phyloP scores from a whole-genome alignment of 1,284 basidiomycete species.

The Ceratobasidium sp. region DNA sequence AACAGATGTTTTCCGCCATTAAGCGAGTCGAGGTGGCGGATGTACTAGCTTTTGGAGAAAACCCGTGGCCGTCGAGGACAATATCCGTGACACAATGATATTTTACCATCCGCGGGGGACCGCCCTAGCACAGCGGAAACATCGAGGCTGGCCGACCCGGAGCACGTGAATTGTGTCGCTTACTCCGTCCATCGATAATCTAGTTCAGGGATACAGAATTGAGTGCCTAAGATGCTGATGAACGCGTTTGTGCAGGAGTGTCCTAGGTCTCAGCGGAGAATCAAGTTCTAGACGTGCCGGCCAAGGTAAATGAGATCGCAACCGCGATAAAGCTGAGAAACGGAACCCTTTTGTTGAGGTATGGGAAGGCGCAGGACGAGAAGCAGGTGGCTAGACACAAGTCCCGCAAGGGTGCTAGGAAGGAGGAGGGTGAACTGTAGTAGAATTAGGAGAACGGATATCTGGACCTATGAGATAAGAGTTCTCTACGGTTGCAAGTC shows the following conservation, averaged over 20 bases:
- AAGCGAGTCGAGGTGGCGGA: slow-evolving; percentile 28
- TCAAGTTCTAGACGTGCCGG: too few species aligned
- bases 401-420: too few species aligned
- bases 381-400: too few species aligned
- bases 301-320: too few species aligned
- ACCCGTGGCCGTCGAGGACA: slow-evolving; percentile 36
- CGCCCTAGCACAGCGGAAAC: slow-evolving; percentile 32
- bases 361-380: too few species aligned
- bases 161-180: slow-evolving; percentile 22
- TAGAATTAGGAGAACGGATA: too few species aligned
- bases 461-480: too few species aligned
- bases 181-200: slow-evolving; percentile 2
- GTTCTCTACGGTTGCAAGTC: too few species aligned
- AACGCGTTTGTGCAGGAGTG: slow-evolving; percentile 39
- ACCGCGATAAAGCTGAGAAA: too few species aligned
- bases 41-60: slow-evolving; percentile 34
- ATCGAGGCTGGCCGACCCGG: slow-evolving; percentile 17
- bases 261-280: slow-evolving; percentile 34
- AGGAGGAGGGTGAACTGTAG: too few species aligned
- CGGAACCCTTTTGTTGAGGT: too few species aligned
- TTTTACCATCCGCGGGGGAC: slow-evolving; percentile 35
- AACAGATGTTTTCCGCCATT: slow-evolving; percentile 37
- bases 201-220: slow-evolving; percentile 12
- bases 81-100: slow-evolving; percentile 41
- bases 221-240: slow-evolving; percentile 29